Evolutionary conservation across 1,139 yeast species (phyloP).

Genomic region (Kodamaea suecica): DNA sequence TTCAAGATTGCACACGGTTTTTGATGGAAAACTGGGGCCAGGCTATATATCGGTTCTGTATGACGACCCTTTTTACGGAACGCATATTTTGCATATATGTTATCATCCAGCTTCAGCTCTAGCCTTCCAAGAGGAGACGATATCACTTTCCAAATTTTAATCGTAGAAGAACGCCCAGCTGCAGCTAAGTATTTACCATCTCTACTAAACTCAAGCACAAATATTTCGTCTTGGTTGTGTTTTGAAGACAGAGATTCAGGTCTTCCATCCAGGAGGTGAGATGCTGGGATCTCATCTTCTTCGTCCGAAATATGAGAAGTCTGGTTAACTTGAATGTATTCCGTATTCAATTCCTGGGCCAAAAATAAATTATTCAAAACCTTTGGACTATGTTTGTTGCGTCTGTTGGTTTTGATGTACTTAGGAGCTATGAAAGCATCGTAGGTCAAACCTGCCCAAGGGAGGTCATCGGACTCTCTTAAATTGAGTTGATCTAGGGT

Average conservation of each 20-base stretch:
- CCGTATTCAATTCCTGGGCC: constrained; percentile 67
- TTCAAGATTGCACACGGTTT: constrained; percentile 56
- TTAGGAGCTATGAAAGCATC: constrained; percentile 50
- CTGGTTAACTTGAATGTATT: constrained; percentile 2
- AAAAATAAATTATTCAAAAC: constrained; percentile 59
- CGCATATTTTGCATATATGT: constrained; percentile 2
- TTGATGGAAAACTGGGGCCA: constrained; percentile 82
- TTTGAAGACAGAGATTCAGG: constrained; percentile 2
- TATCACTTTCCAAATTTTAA: constrained; percentile 78
- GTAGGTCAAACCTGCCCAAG: constrained; percentile 33
- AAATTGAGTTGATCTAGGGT: constrained; percentile 5
- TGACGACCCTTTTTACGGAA: constrained; percentile 5
- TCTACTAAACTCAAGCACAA: constrained; percentile 67
- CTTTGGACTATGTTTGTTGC: constrained; percentile 42
- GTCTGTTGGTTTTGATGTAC: constrained; percentile 48
- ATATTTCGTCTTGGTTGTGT: constrained; percentile 46
- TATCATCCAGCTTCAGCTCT: constrained; percentile 30
- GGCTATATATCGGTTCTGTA: constrained; percentile 22
- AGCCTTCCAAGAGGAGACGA: constrained; percentile 63
- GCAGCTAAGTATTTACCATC: constrained; percentile 85
- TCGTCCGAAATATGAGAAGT: constrained; percentile 3
- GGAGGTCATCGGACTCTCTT: constrained; percentile 17
- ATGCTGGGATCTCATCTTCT: constrained; percentile 4
- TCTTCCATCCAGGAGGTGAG: constrained; percentile 5
- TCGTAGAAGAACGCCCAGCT: constrained; percentile 70